phyloP scores from a whole-genome alignment of 2,329 filamentous ascomycete species.

The Byssochlamys sp. region DNA sequence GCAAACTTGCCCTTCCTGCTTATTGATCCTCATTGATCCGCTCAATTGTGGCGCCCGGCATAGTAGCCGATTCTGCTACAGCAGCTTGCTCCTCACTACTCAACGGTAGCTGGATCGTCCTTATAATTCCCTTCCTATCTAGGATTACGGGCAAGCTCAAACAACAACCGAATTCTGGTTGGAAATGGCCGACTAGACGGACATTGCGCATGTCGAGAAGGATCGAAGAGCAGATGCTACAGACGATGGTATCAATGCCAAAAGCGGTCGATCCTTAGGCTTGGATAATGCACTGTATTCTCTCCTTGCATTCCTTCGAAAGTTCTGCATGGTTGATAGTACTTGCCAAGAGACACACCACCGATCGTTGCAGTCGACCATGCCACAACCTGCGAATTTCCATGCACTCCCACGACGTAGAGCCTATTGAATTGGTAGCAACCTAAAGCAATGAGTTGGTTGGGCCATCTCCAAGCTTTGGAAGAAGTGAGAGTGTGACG shows the following conservation, averaged over 20 bases:
- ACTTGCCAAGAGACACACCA: constrained; percentile 31
- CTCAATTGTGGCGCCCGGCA: not conserved
- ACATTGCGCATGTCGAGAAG: constrained; percentile 41
- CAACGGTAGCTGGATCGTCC: constrained; percentile 16
- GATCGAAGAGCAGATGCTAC: constrained; percentile 43
- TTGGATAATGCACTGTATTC: constrained; percentile 39
- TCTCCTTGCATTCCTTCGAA: constrained; percentile 37
- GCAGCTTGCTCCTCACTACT: constrained; percentile 8
- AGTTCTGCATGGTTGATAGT: constrained; percentile 27
- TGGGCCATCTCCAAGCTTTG: not conserved
- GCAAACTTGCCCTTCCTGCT: not conserved
- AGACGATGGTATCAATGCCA: constrained; percentile 42
- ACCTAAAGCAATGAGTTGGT: constrained; percentile 11
- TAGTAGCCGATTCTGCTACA: not conserved
- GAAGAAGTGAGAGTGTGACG: not conserved
- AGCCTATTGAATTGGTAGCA: constrained; percentile 27
- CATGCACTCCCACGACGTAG: constrained; percentile 43
- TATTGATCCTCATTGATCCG: not conserved
- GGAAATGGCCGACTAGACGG: constrained; percentile 42
- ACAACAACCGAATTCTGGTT: constrained; percentile 39
- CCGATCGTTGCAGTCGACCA: constrained; percentile 38
- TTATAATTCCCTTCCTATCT: constrained; percentile 39
- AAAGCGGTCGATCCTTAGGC: constrained; percentile 44
- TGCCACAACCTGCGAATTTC: constrained; percentile 40
- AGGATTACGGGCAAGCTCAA: constrained; percentile 43